phyloP scores from a whole-genome alignment of 1,284 basidiomycete species.

The Papiliotrema nemorosa region DNA sequence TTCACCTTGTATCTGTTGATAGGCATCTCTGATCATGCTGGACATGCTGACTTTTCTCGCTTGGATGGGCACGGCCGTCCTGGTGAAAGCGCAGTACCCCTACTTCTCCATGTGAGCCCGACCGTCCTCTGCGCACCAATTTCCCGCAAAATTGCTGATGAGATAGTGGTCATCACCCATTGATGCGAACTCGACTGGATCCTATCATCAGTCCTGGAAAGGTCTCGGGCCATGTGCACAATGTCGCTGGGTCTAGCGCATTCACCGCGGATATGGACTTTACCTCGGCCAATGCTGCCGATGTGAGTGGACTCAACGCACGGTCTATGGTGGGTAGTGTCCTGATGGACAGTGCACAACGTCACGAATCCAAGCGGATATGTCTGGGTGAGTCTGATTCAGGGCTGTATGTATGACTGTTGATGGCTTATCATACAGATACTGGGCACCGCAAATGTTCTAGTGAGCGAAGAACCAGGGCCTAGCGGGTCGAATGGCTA shows the following conservation, averaged over 20 bases:
- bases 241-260: constrained; percentile 43
- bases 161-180: constrained; percentile 5
- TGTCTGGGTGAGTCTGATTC: neutral
- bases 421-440: constrained; percentile 28
- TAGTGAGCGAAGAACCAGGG: no score
- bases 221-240: constrained; percentile 45
- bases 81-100: no score
- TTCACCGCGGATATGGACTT: constrained; percentile 31
- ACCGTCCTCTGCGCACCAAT: no score
- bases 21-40: no score
- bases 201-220: constrained; percentile 44
- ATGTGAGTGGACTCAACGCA: no score
- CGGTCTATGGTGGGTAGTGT: constrained; percentile 2
- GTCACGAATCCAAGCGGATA: neutral
- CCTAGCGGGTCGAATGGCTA: neutral
- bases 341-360: neutral
- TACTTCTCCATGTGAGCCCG: no score
- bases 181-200: constrained; percentile 33
- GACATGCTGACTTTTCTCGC: no score
- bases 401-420: constrained; percentile 5
- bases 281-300: constrained; percentile 11
- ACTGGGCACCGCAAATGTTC: constrained; percentile 42
- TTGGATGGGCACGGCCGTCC: no score
- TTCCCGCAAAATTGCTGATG: no score
- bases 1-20: no score